A percentile compares a stretch with the other conserved stretches of the same genome.
phyloP scores from a whole-genome alignment of 352 stramenopile species.

The Phytophthora foliorum region DNA sequence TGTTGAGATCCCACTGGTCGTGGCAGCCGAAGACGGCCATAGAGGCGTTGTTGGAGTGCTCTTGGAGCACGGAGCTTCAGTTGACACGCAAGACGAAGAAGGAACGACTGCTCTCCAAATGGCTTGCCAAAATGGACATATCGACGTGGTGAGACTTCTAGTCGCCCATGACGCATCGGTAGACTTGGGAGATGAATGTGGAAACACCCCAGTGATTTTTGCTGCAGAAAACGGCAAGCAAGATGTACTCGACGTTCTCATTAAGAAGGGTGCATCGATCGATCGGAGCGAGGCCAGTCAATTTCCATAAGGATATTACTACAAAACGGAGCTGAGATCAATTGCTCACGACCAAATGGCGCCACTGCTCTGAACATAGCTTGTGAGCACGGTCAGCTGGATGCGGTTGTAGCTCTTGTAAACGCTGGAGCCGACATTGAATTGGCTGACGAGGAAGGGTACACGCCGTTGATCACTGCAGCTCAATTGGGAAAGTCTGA shows the following conservation, averaged over 20 bases:
- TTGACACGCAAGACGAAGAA: no score
- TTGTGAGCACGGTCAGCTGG: slow-evolving; percentile 14
- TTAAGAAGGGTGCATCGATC: background rate
- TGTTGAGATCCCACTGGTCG: background rate
- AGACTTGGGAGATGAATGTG: background rate
- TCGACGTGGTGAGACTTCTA: background rate
- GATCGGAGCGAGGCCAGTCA: slow-evolving; percentile 9
- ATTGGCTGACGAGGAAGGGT: slow-evolving; percentile 15
- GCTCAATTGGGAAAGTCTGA: slow-evolving; percentile 15
- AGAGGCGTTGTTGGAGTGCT: background rate
- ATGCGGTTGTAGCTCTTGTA: slow-evolving; percentile 3
- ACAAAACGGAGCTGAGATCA: background rate
- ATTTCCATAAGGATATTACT: slow-evolving; percentile 4
- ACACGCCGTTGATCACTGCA: slow-evolving; percentile 19
- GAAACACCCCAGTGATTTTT: background rate
- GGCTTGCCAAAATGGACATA: background rate
- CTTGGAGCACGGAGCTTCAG: no score
- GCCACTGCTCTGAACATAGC: slow-evolving; percentile 22
- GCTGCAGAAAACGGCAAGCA: background rate
- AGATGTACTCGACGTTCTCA: slow-evolving; percentile 3
- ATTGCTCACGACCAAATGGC: slow-evolving; percentile 7
- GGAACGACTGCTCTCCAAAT: no score
- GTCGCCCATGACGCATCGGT: background rate
- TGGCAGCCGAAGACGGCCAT: background rate
- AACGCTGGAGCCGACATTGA: slow-evolving; percentile 11